Evolutionary conservation across 163 green algal genomes (phyloP), one percentile per base, ranked within the genome.

Genomic region (Chlamydomonas reinhardtii): DNA sequence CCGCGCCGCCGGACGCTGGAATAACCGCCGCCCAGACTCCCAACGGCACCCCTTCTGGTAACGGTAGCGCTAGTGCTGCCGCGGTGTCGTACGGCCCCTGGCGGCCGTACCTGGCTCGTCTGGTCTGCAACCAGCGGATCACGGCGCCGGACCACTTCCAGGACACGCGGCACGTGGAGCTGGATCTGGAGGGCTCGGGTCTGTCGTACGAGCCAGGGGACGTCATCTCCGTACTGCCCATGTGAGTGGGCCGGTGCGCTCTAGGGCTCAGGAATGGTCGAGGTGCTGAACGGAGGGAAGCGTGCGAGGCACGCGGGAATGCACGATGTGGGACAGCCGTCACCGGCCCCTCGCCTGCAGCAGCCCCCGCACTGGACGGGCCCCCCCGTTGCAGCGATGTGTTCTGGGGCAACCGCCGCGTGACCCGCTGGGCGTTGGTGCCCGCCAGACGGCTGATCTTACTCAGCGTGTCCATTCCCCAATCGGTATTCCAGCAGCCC

Each of bases 141-240:
- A 99, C 96, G n/a, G 83, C 91, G 16, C 27, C 85, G 4, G 88
- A 91, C 29, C 96, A 98, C 92, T 98, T 97, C 78, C 96, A 98
- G 83, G 96, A 99, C 82, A 95, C 96, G 16, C 89, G 96, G 3
- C 95, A 97, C 88, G 76, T 99, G 9, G 94, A 96, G 87, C 83
- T 99, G 37, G 92, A 96, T 76, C 82, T 98, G 15, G 43, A 56
- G 31, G 69, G 35, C 35, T 90, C 82, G 27, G 78, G 91, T 9
- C 54, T 92, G 71, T 76, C 32, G 39, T 91, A 89, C 68, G 77
- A 91, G 65, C 88, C 91, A 31, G 87, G 91, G 62, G 86, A 90
- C 66, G 14, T 83, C 2, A 12, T 89, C 14, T 72, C 82, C 35
- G 27, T 89, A 20, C 52, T 88, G 73, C 79, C 83, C n/a, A 69